phyloP scores from a whole-genome alignment of 768 basidiomycete species.

The Rhizopogon vesiculosus region DNA sequence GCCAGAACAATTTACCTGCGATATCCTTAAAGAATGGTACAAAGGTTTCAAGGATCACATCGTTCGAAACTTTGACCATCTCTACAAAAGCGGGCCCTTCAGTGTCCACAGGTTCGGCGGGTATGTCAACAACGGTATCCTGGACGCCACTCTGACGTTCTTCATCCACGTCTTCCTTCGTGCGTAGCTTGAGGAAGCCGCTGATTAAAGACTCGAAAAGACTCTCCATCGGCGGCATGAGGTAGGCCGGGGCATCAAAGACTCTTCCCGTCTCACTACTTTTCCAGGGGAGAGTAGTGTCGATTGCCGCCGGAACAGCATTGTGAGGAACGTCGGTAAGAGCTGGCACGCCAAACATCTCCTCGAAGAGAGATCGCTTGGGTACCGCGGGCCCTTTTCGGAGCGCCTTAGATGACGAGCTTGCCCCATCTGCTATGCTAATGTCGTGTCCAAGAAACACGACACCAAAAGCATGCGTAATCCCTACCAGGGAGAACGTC shows the following conservation, averaged over 20 bases:
- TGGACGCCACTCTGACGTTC: conserved; percentile 14
- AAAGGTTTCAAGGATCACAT: conserved; percentile 56
- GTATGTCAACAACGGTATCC: conserved; percentile 42
- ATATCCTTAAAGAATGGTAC: conserved; percentile 56
- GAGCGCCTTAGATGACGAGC: conserved; percentile 35
- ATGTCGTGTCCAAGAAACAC: conserved; percentile 64
- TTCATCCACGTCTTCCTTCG: conserved; percentile 14
- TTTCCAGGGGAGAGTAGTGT: conserved; percentile 26
- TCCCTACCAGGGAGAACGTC: conserved; percentile 59
- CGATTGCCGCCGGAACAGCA: conserved; percentile 8
- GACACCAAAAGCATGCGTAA: conserved; percentile 62
- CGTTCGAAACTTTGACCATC: conserved; percentile 34
- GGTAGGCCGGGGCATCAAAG: conserved; percentile 70
- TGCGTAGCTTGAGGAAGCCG: conserved; percentile 36
- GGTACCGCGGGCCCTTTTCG: conserved; percentile 25
- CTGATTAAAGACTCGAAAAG: conserved; percentile 65
- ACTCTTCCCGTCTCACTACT: conserved; percentile 40
- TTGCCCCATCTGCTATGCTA: conserved; percentile 36
- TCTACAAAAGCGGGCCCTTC: conserved; percentile 17
- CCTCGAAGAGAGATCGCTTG: conserved; percentile 72
- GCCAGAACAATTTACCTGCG: conserved; percentile 33
- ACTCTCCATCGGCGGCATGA: conserved; percentile 67
- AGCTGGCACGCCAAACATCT: conserved; percentile 83
- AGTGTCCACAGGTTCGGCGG: conserved; percentile 23
- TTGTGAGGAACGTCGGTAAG: conserved; percentile 33